These are phyloP conservation scores for Selaginella moellendorffii DNA, from an alignment of 75 land plant genomes.

Conservation along the genomic window DNA sequence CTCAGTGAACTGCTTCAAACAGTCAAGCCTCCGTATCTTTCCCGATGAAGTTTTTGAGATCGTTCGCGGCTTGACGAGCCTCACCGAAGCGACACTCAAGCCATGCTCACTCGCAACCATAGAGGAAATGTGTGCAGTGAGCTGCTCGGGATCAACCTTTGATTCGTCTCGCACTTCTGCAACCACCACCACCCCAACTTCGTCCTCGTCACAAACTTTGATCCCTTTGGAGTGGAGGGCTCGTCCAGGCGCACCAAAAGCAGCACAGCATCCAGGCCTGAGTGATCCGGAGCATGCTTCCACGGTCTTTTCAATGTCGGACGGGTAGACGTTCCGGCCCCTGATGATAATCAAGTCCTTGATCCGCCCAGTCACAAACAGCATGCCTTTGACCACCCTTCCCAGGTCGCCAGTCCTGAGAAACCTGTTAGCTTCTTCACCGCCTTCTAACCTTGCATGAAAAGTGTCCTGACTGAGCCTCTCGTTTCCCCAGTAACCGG, in stretches of 20 bases:
- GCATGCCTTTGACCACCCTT: slow-evolving; percentile 28
- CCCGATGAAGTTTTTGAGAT: slow-evolving; percentile 50
- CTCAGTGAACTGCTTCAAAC: slow-evolving; percentile 36
- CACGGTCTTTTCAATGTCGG: slow-evolving; percentile 48
- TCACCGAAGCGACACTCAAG: slow-evolving; percentile 29
- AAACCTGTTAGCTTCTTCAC: slow-evolving; percentile 6
- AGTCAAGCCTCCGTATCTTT: slow-evolving; percentile 41
- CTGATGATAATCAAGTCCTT: slow-evolving; percentile 46
- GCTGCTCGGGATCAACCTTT: slow-evolving; percentile 16
- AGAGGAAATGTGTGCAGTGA: slow-evolving; percentile 22
- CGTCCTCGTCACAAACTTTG: slow-evolving; percentile 26
- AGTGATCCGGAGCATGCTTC: slow-evolving; percentile 31
- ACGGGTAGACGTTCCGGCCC: slow-evolving; percentile 40
- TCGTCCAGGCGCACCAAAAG: slow-evolving; percentile 42
- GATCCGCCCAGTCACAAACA: slow-evolving; percentile 48
- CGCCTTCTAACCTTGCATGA: slow-evolving; percentile 16
- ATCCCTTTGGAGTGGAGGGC: slow-evolving; percentile 28
- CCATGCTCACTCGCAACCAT: slow-evolving; percentile 49
- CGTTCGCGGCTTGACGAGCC: slow-evolving; percentile 37
- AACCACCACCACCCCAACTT: slow-evolving; percentile 41
- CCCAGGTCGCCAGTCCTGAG: slow-evolving; percentile 47
- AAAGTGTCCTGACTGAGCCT: slow-evolving; percentile 26
- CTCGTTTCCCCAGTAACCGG: slow-evolving; percentile 42
- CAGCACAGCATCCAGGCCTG: slow-evolving; percentile 53
- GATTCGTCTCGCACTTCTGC: slow-evolving; percentile 39